A percentile compares a stretch with the other conserved stretches of the same genome.
Conservation (phyloP, 106 monocot species). For the Dioscorea alata region DNA sequence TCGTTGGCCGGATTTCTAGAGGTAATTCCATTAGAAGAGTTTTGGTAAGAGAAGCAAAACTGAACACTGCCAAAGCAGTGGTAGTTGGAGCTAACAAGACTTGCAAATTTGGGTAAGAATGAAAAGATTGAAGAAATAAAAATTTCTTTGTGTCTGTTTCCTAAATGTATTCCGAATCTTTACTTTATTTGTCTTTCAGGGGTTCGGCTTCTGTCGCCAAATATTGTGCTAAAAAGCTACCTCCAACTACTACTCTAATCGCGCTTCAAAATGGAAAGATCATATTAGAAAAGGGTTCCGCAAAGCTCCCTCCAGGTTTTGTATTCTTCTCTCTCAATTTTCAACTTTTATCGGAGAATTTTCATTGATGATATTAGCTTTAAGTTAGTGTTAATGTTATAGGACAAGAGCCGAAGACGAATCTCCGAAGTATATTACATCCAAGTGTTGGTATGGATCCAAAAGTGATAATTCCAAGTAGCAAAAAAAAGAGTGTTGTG, state of each 20-base stretch:
- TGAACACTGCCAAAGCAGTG: constrained; percentile 44
- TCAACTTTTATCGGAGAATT: background rate
- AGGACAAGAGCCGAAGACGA: constrained; percentile 16
- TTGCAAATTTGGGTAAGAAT: constrained; percentile 57
- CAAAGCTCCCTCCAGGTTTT: constrained; percentile 27
- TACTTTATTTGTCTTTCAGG: constrained; percentile 28
- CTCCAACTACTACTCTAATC: constrained; percentile 39
- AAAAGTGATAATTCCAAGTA: constrained; percentile 28
- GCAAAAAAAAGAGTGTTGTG: background rate
- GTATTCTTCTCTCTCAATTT: background rate
- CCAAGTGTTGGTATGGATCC: constrained; percentile 37
- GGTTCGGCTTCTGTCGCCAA: constrained; percentile 55
- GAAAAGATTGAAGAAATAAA: too few species aligned
- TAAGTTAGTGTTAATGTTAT: too few species aligned
- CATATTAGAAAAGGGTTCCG: constrained; percentile 34
- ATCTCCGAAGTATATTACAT: constrained; percentile 37
- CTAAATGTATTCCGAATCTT: background rate
- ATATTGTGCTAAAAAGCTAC: constrained; percentile 77
- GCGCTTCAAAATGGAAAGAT: constrained; percentile 62
- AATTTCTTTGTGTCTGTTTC: too few species aligned
- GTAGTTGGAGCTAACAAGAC: constrained; percentile 59
- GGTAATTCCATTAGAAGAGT: constrained; percentile 61
- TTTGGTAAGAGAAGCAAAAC: constrained; percentile 66
- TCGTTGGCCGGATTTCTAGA: constrained; percentile 52
- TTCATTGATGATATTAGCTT: constrained; percentile 2